These are phyloP conservation scores for Canavalia ensiformis DNA, from an alignment of 306 rosid genomes.

Conservation along the genomic window DNA sequence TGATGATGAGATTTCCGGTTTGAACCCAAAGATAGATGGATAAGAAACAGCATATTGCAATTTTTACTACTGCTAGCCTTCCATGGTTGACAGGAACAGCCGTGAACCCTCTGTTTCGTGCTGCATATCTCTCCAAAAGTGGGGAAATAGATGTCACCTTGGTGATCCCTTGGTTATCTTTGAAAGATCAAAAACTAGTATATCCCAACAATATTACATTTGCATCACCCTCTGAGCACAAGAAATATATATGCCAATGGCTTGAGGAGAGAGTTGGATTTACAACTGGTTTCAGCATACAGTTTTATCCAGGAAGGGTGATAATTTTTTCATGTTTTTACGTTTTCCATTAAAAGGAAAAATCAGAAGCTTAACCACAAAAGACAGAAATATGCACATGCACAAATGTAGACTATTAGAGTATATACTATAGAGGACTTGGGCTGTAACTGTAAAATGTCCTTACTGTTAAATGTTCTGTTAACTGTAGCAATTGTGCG, in stretches of 20 bases:
- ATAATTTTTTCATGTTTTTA: slow-evolving; percentile 37
- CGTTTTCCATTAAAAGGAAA: slow-evolving; percentile 23
- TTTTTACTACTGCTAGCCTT: slow-evolving; percentile 97
- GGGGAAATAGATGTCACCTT: slow-evolving; percentile 76
- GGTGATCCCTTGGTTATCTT: slow-evolving; percentile 92
- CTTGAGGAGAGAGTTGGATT: slow-evolving; percentile 84
- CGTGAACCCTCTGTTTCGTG: slow-evolving; percentile 94
- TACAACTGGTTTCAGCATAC: slow-evolving; percentile 60
- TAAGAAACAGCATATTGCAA: slow-evolving; percentile 76
- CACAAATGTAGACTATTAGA: background rate
- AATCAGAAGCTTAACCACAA: background rate
- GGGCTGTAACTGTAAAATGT: background rate
- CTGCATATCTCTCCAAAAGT: slow-evolving; percentile 77
- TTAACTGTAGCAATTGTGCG: background rate
- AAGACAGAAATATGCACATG: background rate
- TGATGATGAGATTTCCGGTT: slow-evolving; percentile 36
- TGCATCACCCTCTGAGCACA: slow-evolving; percentile 73
- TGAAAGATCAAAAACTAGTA: slow-evolving; percentile 76
- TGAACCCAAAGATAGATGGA: slow-evolving; percentile 65
- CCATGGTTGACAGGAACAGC: slow-evolving; percentile 99
- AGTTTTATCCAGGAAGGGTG: slow-evolving; percentile 89
- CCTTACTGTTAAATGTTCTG: background rate
- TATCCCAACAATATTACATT: slow-evolving; percentile 82
- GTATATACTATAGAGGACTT: background rate
- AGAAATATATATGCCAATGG: slow-evolving; percentile 79